Base-by-base conservation (phyloP, 2,329 filamentous ascomycete species). In the Didymella pomorum region DNA sequence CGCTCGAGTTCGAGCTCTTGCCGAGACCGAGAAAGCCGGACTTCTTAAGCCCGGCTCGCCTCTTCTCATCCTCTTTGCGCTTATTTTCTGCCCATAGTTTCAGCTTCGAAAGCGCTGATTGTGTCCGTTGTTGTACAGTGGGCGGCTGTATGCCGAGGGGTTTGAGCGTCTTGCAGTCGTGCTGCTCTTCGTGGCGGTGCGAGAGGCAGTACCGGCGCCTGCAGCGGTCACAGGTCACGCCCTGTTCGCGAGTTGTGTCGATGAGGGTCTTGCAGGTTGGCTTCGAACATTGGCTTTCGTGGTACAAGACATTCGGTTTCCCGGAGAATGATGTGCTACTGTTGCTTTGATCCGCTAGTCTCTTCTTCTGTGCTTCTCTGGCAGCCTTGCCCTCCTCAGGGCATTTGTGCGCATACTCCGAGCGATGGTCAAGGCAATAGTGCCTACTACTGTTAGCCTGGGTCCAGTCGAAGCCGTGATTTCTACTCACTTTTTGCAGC, bases 341-440 rank as follows among this genome's bases (percentile, higher is more conserved):
- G 3, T 16, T 16, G 11, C 16, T 21, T 10, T 33, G 16, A 0
- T 51, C 41, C 33, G 25, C 21, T 21, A n/a, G 26, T 8, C n/a
- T 49, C 14, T 37, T 20, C 7, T 29, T 21, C 6, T 48, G 18
- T 1, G 33, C 42, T 7, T 26, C 33, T 16, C 25, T 46, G 25
- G 51, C 51, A 25, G 42, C 31, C 18, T 26, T 33, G 51, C 87
- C 87, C 31, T 82, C 84, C 58, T 84, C 81, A 3, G 82, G 68
- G 65, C 87, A 90, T 72, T 87, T 85, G 80, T 99, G 96, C 0
- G 91, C 81, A 20, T 87, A 86, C 80, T 98, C 94, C 70, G 87
- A 89, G 54, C 94, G 91, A 82, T 99, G 95, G 74, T 98, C 94
- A 66, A 96, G 89, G 77, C 96, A 99, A 81, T 88, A 99, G 16